Evolutionary conservation across 139 green algal species (phyloP).

Genomic region (Micromonas commoda): DNA sequence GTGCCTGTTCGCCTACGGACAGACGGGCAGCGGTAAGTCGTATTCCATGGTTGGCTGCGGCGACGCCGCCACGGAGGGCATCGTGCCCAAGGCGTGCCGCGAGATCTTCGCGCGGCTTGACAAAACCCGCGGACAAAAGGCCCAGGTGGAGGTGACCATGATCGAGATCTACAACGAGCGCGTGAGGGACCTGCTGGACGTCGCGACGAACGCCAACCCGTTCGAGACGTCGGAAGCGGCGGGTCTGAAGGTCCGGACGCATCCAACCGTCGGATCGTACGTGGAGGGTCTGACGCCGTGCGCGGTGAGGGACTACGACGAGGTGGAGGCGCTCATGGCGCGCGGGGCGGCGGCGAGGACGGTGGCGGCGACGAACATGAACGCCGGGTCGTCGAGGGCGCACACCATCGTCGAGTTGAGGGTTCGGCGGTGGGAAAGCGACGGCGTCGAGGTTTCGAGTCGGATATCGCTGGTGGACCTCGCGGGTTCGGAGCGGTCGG

Average conservation of each 20-base stretch:
- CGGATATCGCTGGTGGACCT: conserved; percentile 26
- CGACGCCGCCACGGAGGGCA: not conserved
- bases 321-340: conserved; percentile 22
- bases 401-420: conserved; percentile 30
- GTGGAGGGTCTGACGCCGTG: conserved; percentile 30
- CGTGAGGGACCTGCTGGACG: conserved; percentile 21
- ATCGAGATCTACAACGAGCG: conserved; percentile 36
- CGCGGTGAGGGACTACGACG: conserved; percentile 5
- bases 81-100: not conserved
- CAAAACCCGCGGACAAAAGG: not conserved
- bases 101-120: conserved; percentile 17
- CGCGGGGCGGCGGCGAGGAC: conserved; percentile 17
- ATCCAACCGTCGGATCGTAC: conserved; percentile 35
- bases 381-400: conserved; percentile 17
- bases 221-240: not conserved
- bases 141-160: conserved; percentile 27
- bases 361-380: conserved; percentile 30
- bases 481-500: conserved; percentile 18
- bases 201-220: not conserved
- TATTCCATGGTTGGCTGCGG: conserved; percentile 19
- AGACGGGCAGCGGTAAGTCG: conserved; percentile 29
- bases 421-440: not conserved
- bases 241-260: conserved; percentile 24
- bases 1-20: conserved; percentile 26
- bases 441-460: not conserved